These are phyloP conservation scores for Aspergillus nomiae DNA, from an alignment of 2,329 filamentous ascomycete genomes.

Conservation along the genomic window DNA sequence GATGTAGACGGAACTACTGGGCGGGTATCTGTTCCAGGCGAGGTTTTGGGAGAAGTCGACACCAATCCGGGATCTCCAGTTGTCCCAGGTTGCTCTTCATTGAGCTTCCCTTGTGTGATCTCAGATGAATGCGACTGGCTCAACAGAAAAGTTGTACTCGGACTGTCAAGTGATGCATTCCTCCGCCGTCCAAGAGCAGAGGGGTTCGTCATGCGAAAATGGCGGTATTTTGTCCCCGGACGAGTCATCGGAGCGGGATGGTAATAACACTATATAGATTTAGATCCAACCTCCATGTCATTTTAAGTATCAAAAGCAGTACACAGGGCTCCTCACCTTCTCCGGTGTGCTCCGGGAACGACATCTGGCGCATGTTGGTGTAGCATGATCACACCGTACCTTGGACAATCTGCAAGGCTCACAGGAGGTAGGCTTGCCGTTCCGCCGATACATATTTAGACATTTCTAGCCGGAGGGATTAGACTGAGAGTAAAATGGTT, in stretches of 20 bases:
- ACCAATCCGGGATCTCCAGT: neutral
- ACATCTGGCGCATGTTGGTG: constrained; percentile 3
- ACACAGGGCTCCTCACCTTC: neutral
- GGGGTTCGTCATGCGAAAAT: neutral
- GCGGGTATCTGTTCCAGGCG: neutral
- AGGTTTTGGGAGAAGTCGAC: neutral
- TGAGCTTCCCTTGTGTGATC: neutral
- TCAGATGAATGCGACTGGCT: neutral
- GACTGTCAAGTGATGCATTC: neutral
- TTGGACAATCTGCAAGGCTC: constrained; percentile 6
- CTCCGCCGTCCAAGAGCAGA: neutral
- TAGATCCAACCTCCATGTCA: neutral
- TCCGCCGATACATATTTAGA: neutral
- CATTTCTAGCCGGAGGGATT: neutral
- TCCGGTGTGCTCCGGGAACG: neutral
- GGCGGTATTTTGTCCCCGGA: neutral
- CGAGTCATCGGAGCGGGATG: neutral
- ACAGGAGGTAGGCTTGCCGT: constrained; percentile 6
- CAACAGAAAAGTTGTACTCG: neutral
- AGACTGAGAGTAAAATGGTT: neutral
- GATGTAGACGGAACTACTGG: neutral
- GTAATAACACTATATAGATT: neutral
- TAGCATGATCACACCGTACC: constrained; percentile 8
- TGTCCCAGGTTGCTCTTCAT: neutral
- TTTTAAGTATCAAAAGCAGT: neutral